Evolutionary conservation across 2,329 filamentous ascomycete species (phyloP), one percentile per base, ranked within the genome.

Genomic region (Xenoacremonium recifei): DNA sequence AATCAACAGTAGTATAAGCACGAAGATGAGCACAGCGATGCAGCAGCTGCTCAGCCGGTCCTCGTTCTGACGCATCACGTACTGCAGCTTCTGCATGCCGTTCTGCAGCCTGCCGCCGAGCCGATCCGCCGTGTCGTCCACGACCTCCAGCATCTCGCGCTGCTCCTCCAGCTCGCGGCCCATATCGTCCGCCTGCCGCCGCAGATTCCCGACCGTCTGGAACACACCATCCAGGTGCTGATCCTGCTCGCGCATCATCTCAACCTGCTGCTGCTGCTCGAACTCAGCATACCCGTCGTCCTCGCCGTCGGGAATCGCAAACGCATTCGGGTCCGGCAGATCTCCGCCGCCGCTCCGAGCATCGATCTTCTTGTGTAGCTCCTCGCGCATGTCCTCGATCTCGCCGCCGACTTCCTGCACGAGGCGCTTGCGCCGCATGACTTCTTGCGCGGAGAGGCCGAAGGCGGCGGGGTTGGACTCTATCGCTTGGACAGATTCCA

Each of bases 111-210:
- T 84, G 2, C 89, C 87, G 12, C 89, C 87, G 2, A 99, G 90
- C 23, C 92, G 78, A 64, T 97, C 91, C 4, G 89, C 89, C 42
- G 95, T 74, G 21, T 76, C 79, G 66, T 97, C 92, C 30, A 95
- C 86, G 39, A 87, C 84, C 49, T 93, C 84, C 43, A 99, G 75
- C 79, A 97, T 85, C 65, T 90, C 88, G 17, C 78, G 79, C 74
- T 99, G 93, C 70, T 99, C 93, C 68, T 96, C 95, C 34, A 99
- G 74, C 71, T 99, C 93, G 43, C 92, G 76, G 2, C 93, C 92
- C 92, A 99, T 99, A 55, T 90, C 88, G 66, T 95, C 85, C 2
- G 93, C 95, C 74, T 97, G 93, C 61, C 86, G 77, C 42, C 92
- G 76, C 61, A 99, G 69, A 62, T 90, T 96, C 3, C 91, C 92